phyloP scores from a whole-genome alignment of 2,329 filamentous ascomycete genomes.

The Magnaporthales sp. region DNA sequence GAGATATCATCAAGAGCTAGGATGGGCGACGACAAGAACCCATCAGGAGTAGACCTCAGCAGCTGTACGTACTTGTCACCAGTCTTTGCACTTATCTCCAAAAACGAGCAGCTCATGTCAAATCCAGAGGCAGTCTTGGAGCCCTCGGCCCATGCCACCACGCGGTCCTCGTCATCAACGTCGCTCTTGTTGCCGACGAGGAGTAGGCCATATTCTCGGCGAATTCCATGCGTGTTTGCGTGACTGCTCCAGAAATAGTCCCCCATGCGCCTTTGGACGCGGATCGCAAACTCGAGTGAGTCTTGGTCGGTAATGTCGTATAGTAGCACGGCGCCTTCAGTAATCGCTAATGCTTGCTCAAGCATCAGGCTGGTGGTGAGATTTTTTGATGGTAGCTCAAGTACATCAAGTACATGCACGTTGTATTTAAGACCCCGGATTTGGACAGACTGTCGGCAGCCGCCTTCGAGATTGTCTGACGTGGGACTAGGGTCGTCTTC shows the following conservation, averaged over 20 bases:
- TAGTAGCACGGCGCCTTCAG: constrained; percentile 29
- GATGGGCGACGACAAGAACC: background rate
- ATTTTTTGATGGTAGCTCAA: constrained; percentile 26
- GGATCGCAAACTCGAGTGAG: constrained; percentile 18
- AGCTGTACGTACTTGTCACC: constrained; percentile 16
- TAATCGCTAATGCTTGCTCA: constrained; percentile 27
- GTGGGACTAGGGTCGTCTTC: constrained; percentile 14
- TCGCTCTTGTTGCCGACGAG: constrained; percentile 29
- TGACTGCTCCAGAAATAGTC: constrained; percentile 4
- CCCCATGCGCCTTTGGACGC: constrained; percentile 17
- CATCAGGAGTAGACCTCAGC: background rate
- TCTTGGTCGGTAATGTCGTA: constrained; percentile 21
- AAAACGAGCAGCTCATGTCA: constrained; percentile 16
- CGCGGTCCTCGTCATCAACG: constrained; percentile 16
- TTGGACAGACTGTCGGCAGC: constrained; percentile 23
- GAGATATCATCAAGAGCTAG: too few species aligned
- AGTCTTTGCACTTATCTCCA: constrained; percentile 23
- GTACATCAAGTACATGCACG: constrained; percentile 26
- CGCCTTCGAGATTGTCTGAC: constrained; percentile 17
- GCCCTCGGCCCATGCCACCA: constrained; percentile 23
- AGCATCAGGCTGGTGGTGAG: constrained; percentile 22
- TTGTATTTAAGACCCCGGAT: constrained; percentile 23
- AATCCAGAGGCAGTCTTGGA: constrained; percentile 15
- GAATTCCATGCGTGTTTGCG: background rate
- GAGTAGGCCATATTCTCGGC: constrained; percentile 21